Evolutionary conservation across 2,329 filamentous ascomycete genomes (phyloP).

Genomic region (Lasiodiplodia sp.): DNA sequence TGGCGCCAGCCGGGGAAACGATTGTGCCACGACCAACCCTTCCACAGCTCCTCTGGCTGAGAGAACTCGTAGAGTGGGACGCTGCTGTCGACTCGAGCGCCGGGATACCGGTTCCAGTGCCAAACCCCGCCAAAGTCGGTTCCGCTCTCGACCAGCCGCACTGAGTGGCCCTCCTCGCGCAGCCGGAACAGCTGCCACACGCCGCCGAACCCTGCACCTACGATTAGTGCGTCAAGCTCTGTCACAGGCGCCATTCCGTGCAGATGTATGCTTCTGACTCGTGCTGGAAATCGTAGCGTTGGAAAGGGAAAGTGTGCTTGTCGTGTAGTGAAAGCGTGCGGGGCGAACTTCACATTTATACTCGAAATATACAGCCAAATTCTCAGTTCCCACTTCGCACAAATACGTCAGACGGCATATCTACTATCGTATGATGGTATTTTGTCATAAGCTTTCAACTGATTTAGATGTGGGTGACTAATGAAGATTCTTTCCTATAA

Average conservation of each 20-base stretch:
- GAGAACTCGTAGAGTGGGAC: conserved; percentile 42
- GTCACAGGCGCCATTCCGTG: neutral
- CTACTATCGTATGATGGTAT: no score
- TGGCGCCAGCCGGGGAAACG: conserved; percentile 46
- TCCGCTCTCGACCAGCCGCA: conserved; percentile 38
- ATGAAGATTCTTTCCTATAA: no score
- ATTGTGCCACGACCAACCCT: conserved; percentile 45
- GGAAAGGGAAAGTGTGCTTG: no score
- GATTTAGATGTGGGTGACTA: no score
- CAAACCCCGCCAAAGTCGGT: conserved; percentile 38
- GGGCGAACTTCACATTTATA: no score
- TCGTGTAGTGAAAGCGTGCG: no score
- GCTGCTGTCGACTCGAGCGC: conserved; percentile 31
- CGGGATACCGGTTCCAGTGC: conserved; percentile 42
- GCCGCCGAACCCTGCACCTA: conserved; percentile 42
- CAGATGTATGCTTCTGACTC: neutral
- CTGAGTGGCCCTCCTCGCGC: conserved; percentile 37
- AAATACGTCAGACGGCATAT: no score
- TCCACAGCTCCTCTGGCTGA: conserved; percentile 39
- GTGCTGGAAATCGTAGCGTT: no score
- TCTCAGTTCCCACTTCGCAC: no score
- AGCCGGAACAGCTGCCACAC: conserved; percentile 39
- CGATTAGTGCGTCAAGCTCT: conserved; percentile 36
- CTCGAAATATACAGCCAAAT: no score
- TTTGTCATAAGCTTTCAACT: no score